phyloP scores from a whole-genome alignment of 2,329 filamentous ascomycete species.

The Stemphylium lycopersici region DNA sequence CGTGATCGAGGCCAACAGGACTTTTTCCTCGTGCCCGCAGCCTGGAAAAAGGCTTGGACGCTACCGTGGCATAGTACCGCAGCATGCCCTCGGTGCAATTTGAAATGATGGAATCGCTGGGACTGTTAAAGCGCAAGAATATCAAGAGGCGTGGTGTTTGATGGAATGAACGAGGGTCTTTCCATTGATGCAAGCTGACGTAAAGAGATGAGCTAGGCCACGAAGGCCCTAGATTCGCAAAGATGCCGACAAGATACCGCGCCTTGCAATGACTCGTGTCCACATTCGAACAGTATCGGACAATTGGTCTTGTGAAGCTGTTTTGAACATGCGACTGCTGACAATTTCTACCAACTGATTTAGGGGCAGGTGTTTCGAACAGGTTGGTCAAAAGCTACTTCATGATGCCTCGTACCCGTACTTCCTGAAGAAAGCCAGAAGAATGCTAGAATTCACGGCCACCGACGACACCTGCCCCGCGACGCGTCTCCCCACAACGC shows the following conservation, averaged over 20 bases:
- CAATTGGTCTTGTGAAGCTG: conserved; percentile 6
- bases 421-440: background rate
- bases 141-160: conserved; percentile 2
- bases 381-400: too few species aligned
- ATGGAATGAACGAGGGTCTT: conserved; percentile 14
- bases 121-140: background rate
- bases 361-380: background rate
- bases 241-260: background rate
- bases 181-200: conserved; percentile 25
- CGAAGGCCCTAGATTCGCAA: background rate
- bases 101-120: background rate
- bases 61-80: conserved; percentile 43
- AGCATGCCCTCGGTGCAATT: conserved; percentile 29
- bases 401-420: too few species aligned
- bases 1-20: conserved; percentile 43
- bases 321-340: background rate
- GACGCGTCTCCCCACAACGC: conserved; percentile 14
- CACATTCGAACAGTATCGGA: background rate
- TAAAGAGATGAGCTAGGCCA: conserved; percentile 16
- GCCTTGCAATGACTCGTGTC: background rate
- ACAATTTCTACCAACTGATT: background rate
- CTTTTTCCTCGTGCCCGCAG: conserved; percentile 40
- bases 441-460: background rate
- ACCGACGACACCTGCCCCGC: conserved; percentile 14
- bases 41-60: conserved; percentile 36